Evolutionary conservation across 2,329 filamentous ascomycete genomes (phyloP).

Genomic region (Cytospora piceicola): DNA sequence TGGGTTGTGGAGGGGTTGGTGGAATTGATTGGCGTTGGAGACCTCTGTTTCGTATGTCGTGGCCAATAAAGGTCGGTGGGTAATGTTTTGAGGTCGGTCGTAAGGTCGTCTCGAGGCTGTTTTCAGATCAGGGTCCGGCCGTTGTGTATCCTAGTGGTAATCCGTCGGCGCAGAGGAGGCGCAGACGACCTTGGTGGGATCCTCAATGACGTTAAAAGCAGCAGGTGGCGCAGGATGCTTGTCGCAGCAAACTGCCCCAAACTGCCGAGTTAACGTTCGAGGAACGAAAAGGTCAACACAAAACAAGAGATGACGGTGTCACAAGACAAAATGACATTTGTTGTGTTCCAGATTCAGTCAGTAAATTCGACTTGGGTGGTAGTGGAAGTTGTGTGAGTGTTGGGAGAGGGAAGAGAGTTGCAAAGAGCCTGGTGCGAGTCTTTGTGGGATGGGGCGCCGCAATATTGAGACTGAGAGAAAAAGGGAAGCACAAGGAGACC

Average conservation of each 20-base stretch:
- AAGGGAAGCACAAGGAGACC: not conserved
- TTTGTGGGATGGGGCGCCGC: constrained; percentile 1
- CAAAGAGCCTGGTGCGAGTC: not conserved
- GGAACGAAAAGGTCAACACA: not conserved
- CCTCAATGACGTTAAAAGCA: not conserved
- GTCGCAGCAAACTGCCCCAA: not conserved
- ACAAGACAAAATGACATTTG: not conserved
- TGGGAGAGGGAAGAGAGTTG: not conserved
- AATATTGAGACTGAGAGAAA: constrained; percentile 1
- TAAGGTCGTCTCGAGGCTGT: constrained; percentile 20
- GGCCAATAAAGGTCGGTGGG: constrained; percentile 16
- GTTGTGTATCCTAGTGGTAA: not conserved
- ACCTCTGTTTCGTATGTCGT: constrained; percentile 24
- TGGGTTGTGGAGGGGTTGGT: constrained; percentile 16
- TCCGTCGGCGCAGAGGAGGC: not conserved
- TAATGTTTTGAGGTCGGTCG: constrained; percentile 13
- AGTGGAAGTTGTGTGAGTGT: not conserved
- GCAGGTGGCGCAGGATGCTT: constrained; percentile 1
- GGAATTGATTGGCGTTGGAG: constrained; percentile 22
- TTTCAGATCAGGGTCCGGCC: constrained; percentile 17
- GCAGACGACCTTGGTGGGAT: constrained; percentile 1
- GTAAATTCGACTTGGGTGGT: not conserved
- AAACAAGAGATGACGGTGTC: not conserved
- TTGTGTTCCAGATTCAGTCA: not conserved
- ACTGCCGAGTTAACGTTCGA: not conserved